Base-by-base conservation (phyloP, 108 stramenopile genomes). In the Discostella stelligeroides region DNA sequence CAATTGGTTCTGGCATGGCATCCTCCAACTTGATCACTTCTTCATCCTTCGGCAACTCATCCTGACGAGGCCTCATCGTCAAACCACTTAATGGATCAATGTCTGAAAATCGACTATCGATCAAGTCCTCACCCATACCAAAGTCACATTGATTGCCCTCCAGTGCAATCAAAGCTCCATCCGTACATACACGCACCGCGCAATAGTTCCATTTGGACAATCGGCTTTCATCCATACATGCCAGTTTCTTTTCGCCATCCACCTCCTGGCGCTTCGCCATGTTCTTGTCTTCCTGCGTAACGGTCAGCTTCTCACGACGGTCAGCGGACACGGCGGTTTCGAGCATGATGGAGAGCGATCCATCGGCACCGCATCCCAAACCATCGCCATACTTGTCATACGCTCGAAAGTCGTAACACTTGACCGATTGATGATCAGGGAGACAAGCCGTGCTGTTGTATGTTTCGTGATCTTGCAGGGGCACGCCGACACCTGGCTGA, bases 381-480 rank as follows among this genome's bases (percentile, higher is more conserved):
- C 69, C 69, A 50, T 70, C 69, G 9, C 69, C 69, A 29, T 70
- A 70, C 10, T n/a, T 46, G 40, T 70, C 69, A 46, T 70, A 70
- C n/a, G 69, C 69, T 8, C 69, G 43, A 50, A 70, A 60, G 37
- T 70, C 69, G 59, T 70, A 70, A 40, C 69, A 70, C 49, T 38
- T 14, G 21, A 6, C 18, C 0, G 23, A 30, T 7, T 46, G 43
- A 18, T 20, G 11, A 29, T 24, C 29, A 0, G 58, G 37, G 0
- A 68, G 25, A 50, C 69, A 70, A 9, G 57, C 43, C 17, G 69
- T 60, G 59, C 43, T 60, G 7, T 7, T 20, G 39, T 60, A 70
- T 7, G 8, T 4, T 40, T 70, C 69, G 30, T 49, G 43, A 48
- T 60, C 59, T 0, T 23, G 34, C 43, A 60, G 21, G 14, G 20